Conservation (phyloP, 2,329 filamentous ascomycete species). For the Botryotinia calthae region DNA sequence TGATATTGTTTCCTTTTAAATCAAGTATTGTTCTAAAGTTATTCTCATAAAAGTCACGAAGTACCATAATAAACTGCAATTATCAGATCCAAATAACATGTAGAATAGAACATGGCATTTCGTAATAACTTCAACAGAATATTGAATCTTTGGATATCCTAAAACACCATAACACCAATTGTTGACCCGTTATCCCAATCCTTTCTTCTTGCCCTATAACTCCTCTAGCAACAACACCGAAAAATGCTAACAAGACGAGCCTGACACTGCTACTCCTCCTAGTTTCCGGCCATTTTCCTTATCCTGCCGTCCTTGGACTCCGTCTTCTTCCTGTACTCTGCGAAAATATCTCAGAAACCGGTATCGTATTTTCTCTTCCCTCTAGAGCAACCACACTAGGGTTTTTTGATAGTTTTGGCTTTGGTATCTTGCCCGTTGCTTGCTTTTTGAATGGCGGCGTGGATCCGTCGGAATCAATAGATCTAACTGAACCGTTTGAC, state of each 20-base stretch:
- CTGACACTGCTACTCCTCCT: not conserved
- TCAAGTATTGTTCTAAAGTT: not conserved
- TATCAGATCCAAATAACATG: not conserved
- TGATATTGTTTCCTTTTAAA: not conserved
- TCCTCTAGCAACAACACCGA: not conserved
- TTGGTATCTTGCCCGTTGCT: slow-evolving; percentile 43
- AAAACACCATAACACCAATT: not conserved
- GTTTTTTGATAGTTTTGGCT: slow-evolving; percentile 42
- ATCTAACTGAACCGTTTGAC: slow-evolving; percentile 13
- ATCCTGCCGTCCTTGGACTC: slow-evolving; percentile 31
- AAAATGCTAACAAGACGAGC: not conserved
- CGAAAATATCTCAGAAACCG: slow-evolving; percentile 16
- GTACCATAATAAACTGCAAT: not conserved
- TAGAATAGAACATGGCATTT: not conserved
- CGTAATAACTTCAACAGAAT: not conserved
- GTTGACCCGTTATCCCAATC: not conserved
- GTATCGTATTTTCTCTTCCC: slow-evolving; percentile 44
- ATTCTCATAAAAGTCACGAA: not conserved
- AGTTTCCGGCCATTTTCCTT: not conserved
- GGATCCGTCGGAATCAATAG: slow-evolving; percentile 9
- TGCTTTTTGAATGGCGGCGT: slow-evolving; percentile 33
- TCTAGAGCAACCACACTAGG: slow-evolving; percentile 43
- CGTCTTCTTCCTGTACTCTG: slow-evolving; percentile 37
- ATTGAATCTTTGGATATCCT: slow-evolving; percentile 1
- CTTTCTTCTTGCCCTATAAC: not conserved